phyloP scores from a whole-genome alignment of 2,329 filamentous ascomycete species.

The Monilinia polystroma region DNA sequence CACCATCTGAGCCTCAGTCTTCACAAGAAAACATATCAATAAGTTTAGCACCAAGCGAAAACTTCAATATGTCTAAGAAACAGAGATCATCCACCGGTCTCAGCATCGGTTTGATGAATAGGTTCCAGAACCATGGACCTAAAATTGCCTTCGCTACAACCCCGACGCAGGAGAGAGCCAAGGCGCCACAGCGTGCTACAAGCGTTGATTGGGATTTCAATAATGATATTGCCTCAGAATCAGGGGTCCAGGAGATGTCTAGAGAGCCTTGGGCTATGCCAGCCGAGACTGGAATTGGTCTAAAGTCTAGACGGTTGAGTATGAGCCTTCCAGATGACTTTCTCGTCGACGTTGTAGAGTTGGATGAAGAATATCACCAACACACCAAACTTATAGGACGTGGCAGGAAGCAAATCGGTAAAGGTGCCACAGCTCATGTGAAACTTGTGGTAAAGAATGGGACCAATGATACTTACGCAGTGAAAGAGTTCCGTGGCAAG shows the following conservation, averaged over 20 bases:
- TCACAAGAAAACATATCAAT: constrained; percentile 19
- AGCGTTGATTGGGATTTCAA: constrained; percentile 35
- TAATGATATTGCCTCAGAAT: not conserved
- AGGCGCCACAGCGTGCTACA: constrained; percentile 25
- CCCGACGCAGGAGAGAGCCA: constrained; percentile 24
- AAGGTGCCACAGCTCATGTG: constrained; percentile 80
- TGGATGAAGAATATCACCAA: constrained; percentile 69
- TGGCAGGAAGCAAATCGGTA: constrained; percentile 73
- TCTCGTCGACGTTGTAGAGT: constrained; percentile 65
- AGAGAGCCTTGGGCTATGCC: constrained; percentile 58
- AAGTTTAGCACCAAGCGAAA: constrained; percentile 31
- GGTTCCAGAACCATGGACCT: constrained; percentile 25
- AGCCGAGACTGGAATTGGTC: constrained; percentile 68
- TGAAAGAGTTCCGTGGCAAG: constrained; percentile 82
- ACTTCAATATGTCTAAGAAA: constrained; percentile 47
- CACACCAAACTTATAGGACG: constrained; percentile 68
- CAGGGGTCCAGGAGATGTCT: constrained; percentile 37
- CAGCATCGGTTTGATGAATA: constrained; percentile 30
- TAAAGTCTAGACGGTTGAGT: constrained; percentile 77
- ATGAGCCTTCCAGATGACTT: constrained; percentile 73
- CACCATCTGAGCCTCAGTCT: constrained; percentile 33
- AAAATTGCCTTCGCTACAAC: constrained; percentile 29
- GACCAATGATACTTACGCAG: constrained; percentile 67
- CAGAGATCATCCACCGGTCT: constrained; percentile 45
- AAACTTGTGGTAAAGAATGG: constrained; percentile 74